These are phyloP conservation scores for Logfia minima DNA, from an alignment of 129 eudicot species.

Conservation along the genomic window DNA sequence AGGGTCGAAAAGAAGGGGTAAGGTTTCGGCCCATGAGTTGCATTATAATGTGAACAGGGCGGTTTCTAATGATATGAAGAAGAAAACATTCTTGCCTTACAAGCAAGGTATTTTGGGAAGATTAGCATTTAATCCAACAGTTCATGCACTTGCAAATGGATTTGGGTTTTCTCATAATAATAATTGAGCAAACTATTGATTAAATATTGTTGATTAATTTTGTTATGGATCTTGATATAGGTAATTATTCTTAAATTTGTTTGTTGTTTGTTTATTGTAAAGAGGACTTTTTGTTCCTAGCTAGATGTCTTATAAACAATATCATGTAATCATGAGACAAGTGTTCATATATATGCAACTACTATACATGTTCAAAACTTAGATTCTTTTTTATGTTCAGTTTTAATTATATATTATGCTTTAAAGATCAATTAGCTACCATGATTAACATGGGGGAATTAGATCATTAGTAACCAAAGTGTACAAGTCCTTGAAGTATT, in stretches of 20 bases:
- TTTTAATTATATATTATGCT: background rate
- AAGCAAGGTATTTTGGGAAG: constrained; percentile 86
- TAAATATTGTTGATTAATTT: too few species aligned
- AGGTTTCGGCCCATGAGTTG: constrained; percentile 85
- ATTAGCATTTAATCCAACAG: constrained; percentile 67
- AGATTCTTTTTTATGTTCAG: constrained; percentile 43
- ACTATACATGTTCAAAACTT: constrained; percentile 14
- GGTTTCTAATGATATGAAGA: constrained; percentile 71
- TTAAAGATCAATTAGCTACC: too few species aligned
- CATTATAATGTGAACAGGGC: constrained; percentile 83
- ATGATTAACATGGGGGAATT: background rate
- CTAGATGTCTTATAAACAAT: constrained; percentile 18
- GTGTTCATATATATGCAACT: constrained; percentile 11
- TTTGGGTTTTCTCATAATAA: constrained; percentile 52
- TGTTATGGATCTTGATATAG: too few species aligned
- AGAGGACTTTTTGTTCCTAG: constrained; percentile 21
- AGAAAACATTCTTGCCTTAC: constrained; percentile 86
- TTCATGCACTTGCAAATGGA: constrained; percentile 74
- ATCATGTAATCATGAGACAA: constrained; percentile 29
- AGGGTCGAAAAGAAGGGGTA: constrained; percentile 48
- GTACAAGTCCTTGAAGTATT: background rate
- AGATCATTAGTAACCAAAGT: background rate
- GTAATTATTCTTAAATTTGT: constrained; percentile 11
- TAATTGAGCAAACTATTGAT: background rate
- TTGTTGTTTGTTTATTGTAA: constrained; percentile 27